Base-by-base conservation (phyloP, 495 filamentous ascomycete genomes). In the Hyphodiscus hymeniophilus region DNA sequence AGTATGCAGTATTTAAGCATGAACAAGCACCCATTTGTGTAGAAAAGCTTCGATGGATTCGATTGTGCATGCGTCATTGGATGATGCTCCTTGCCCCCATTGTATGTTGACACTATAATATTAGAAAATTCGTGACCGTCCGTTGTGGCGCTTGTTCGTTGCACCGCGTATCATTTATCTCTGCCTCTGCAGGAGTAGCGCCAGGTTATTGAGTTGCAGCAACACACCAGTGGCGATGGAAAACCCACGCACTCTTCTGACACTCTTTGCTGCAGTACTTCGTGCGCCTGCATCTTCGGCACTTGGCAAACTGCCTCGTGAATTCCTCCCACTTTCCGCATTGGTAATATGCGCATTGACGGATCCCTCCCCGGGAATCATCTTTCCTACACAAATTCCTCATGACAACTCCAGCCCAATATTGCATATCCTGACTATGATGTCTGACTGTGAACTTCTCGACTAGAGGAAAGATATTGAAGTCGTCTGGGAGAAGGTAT, bases 251-350 rank as follows among this genome's bases (percentile, higher is more conserved):
- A 54, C 87, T 89, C 72, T 98, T 97, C 66, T 98, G 92, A 68
- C 92, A 98, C 60, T 96, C 92, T 67, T 98, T 98, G 76, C 89
- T 95, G 81, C 92, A 98, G 69, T 98, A 98, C 63, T 98, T 98
- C 53, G 92, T 98, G 51, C 92, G 82, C 53, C 92, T 82, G 68
- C 92, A 98, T 40, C 92, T 82, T 35, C 92, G 84, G 68, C 92
- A 98, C 64, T 98, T 98, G 55, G 92, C 92, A 64, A 97, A 98
- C 61, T 97, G 91, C 35, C 92, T 78, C 45, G 91, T 88, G 65
- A 74, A 95, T 66, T 94, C 83, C 60, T 98, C 92, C 92, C 92
- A 97, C 64, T 91, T 92, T 43, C 92, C 92, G 61, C 92, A 98
- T 66, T 94, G 81, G 68, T 91, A 98, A 66, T 95, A 94, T 17